phyloP scores from a whole-genome alignment of 2,329 filamentous ascomycete genomes.

The Paramyrothecium sp. region DNA sequence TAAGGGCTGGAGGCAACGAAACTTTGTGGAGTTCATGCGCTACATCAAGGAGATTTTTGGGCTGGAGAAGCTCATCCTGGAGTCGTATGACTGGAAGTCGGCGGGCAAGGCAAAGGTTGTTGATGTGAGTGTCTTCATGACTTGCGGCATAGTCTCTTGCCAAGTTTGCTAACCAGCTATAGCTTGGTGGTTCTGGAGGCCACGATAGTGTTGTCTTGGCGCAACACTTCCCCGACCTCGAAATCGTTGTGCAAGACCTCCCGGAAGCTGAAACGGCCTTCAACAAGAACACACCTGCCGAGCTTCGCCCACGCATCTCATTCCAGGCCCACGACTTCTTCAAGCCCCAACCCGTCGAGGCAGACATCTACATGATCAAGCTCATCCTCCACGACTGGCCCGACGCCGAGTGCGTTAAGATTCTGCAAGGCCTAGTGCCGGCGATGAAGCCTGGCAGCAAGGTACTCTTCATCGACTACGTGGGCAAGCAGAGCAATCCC shows the following conservation, averaged over 20 bases:
- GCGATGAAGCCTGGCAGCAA: slow-evolving; percentile 41
- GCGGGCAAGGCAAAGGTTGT: slow-evolving; percentile 33
- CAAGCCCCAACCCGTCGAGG: slow-evolving; percentile 33
- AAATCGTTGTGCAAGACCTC: slow-evolving; percentile 44
- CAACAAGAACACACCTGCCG: slow-evolving; percentile 29
- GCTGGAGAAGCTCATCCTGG: slow-evolving; percentile 29
- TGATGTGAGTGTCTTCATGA: slow-evolving; percentile 32
- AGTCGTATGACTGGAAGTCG: slow-evolving; percentile 32
- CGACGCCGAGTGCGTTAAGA: slow-evolving; percentile 38
- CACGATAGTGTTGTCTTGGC: slow-evolving; percentile 40
- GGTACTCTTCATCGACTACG: slow-evolving; percentile 36
- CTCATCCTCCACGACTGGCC: slow-evolving; percentile 57
- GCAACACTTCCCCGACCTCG: slow-evolving; percentile 36
- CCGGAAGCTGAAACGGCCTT: slow-evolving; percentile 31
- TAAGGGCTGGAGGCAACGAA: slow-evolving; percentile 35
- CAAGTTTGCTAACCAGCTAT: not conserved
- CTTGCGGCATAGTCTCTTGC: not conserved
- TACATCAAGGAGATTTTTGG: slow-evolving; percentile 38
- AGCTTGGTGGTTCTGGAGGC: slow-evolving; percentile 42
- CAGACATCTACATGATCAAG: slow-evolving; percentile 52
- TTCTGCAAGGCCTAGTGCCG: slow-evolving; percentile 40
- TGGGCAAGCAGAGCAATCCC: slow-evolving; percentile 30
- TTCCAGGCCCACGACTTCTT: slow-evolving; percentile 39
- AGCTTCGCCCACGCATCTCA: slow-evolving; percentile 28
- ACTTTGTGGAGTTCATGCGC: slow-evolving; percentile 38